These are phyloP conservation scores for Gymnopus androsaceus DNA, from an alignment of 1,284 basidiomycete species.

Conservation along the genomic window DNA sequence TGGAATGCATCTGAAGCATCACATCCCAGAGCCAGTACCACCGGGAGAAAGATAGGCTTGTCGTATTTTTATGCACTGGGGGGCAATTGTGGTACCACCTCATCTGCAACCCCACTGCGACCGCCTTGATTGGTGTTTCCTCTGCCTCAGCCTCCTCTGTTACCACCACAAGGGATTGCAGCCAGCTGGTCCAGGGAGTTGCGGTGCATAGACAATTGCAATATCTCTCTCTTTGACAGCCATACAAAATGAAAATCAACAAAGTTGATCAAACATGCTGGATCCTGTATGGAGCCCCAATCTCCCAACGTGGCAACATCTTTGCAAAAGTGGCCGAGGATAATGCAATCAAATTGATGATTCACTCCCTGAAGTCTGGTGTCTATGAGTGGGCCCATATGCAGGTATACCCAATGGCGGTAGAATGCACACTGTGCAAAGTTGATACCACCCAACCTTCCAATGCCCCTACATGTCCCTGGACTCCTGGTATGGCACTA, in stretches of 20 bases:
- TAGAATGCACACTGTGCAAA: background rate
- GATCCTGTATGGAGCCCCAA: background rate
- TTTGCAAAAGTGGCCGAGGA: background rate
- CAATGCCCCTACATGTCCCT: background rate
- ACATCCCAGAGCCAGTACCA: no score
- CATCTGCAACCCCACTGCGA: no score
- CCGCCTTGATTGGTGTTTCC: no score
- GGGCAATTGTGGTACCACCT: no score
- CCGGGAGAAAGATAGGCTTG: no score
- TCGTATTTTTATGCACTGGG: no score
- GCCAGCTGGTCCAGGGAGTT: no score
- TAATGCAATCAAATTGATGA: background rate
- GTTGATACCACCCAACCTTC: background rate
- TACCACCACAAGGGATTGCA: no score
- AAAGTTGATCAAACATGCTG: background rate
- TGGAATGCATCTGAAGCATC: no score
- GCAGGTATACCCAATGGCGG: background rate
- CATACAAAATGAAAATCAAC: background rate
- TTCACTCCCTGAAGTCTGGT: background rate
- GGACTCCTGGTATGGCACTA: background rate
- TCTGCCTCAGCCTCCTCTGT: no score
- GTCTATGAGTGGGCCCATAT: background rate
- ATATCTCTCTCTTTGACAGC: no score
- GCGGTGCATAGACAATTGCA: no score
- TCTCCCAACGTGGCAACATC: background rate